These are phyloP conservation scores for Echinochloa phyllopogon DNA, from an alignment of 176 grass and related monocot genomes.

Conservation along the genomic window DNA sequence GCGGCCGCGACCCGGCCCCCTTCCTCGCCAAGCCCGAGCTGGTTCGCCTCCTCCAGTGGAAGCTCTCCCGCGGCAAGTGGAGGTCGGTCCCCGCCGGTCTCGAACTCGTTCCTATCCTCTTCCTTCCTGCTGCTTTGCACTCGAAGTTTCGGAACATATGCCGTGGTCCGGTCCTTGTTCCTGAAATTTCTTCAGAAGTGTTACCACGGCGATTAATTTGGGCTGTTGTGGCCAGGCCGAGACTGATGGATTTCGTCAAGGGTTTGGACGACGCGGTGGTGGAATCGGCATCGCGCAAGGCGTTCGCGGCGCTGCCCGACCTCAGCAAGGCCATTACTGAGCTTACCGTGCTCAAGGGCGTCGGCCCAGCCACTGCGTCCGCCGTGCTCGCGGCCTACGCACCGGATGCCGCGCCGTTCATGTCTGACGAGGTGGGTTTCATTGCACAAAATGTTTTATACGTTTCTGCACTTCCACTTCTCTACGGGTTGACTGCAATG, in stretches of 20 bases:
- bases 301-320: slow-evolving; percentile 69
- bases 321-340: slow-evolving; percentile 70
- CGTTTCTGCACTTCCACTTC: slow-evolving; percentile 20
- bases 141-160: neutral
- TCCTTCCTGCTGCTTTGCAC: no score
- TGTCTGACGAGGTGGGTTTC: slow-evolving; percentile 86
- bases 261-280: slow-evolving; percentile 64
- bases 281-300: slow-evolving; percentile 72
- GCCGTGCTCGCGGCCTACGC: slow-evolving; percentile 75
- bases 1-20: slow-evolving; percentile 59
- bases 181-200: neutral
- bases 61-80: slow-evolving; percentile 94
- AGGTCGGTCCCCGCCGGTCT: slow-evolving; percentile 39
- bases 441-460: neutral
- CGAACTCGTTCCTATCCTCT: neutral
- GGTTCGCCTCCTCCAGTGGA: slow-evolving; percentile 83
- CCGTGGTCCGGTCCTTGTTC: neutral
- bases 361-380: slow-evolving; percentile 86
- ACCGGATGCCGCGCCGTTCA: slow-evolving; percentile 74
- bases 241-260: slow-evolving; percentile 81
- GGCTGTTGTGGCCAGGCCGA: slow-evolving; percentile 56
- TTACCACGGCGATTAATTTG: neutral
- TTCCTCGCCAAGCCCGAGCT: slow-evolving; percentile 83
- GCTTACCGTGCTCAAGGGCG: slow-evolving; percentile 77
- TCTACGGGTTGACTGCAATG: neutral